Conservation (phyloP, 2,329 filamentous ascomycete species). For the Botrytis porri region DNA sequence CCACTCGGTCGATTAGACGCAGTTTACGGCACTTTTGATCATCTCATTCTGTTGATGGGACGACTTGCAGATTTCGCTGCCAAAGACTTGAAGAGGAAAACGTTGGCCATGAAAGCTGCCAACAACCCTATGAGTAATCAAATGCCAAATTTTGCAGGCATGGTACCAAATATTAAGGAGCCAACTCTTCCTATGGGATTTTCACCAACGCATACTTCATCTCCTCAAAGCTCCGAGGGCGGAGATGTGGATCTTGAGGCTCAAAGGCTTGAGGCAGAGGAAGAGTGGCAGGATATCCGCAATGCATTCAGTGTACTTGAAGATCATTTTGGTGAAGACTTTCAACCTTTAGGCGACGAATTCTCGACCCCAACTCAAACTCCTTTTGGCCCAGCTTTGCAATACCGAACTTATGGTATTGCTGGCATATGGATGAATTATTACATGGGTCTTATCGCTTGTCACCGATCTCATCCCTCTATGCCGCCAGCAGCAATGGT, state of each 20-base stretch:
- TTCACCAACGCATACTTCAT: constrained; percentile 22
- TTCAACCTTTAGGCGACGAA: constrained; percentile 71
- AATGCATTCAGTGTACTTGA: constrained; percentile 67
- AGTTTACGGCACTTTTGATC: constrained; percentile 83
- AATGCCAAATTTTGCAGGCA: constrained; percentile 35
- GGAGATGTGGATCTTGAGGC: constrained; percentile 33
- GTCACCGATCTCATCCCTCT: constrained; percentile 77
- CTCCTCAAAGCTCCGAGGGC: constrained; percentile 27
- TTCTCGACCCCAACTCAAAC: constrained; percentile 59
- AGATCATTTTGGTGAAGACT: constrained; percentile 67
- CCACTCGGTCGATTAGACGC: constrained; percentile 74
- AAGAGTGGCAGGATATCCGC: constrained; percentile 75
- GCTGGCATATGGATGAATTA: constrained; percentile 85
- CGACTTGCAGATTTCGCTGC: constrained; percentile 76
- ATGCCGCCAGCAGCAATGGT: constrained; percentile 89
- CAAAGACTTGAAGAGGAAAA: constrained; percentile 75
- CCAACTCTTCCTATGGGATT: constrained; percentile 37
- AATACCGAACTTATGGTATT: constrained; percentile 85
- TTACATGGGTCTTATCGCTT: constrained; percentile 78
- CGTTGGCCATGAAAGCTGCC: constrained; percentile 60
- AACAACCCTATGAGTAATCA: constrained; percentile 35
- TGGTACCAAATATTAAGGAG: constrained; percentile 34
- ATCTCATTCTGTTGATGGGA: constrained; percentile 77
- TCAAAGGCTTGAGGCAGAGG: constrained; percentile 32
- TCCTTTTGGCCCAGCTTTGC: constrained; percentile 77